Evolutionary conservation across 768 basidiomycete species (phyloP).

Genomic region (Tylopilus sp.): DNA sequence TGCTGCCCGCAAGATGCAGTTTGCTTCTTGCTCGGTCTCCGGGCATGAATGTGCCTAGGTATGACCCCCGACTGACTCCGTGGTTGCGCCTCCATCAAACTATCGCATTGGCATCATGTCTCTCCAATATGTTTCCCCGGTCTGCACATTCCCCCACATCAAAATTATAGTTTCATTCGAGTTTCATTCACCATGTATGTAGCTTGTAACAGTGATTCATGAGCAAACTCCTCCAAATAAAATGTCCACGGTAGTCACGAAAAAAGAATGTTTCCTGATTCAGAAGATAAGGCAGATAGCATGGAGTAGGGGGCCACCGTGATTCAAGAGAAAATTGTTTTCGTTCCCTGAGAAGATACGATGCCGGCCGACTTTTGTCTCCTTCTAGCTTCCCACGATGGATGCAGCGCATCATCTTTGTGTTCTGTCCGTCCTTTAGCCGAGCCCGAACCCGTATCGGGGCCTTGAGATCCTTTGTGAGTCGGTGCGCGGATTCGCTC

Average conservation of each 20-base stretch:
- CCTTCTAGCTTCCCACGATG: constrained; percentile 95
- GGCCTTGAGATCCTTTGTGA: neutral
- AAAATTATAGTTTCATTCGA: neutral
- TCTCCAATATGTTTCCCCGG: neutral
- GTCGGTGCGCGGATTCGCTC: neutral
- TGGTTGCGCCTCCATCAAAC: neutral
- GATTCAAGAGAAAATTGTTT: constrained; percentile 60
- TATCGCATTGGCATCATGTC: neutral
- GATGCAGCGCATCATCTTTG: constrained; percentile 56
- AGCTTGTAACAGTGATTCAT: neutral
- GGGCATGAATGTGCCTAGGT: neutral
- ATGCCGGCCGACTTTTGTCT: constrained; percentile 66
- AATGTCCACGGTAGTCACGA: neutral
- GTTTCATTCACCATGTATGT: no score
- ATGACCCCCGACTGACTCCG: neutral
- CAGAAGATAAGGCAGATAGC: neutral
- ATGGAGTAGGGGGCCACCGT: constrained; percentile 6
- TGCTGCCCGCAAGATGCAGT: constrained; percentile 13
- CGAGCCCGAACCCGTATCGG: neutral
- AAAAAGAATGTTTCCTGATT: neutral
- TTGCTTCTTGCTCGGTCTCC: neutral
- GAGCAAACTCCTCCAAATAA: neutral
- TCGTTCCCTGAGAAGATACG: constrained; percentile 72
- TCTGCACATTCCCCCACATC: neutral
- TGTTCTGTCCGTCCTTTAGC: neutral